Conservation (phyloP, 2,329 filamentous ascomycete genomes). For the Penicillium crustosum region DNA sequence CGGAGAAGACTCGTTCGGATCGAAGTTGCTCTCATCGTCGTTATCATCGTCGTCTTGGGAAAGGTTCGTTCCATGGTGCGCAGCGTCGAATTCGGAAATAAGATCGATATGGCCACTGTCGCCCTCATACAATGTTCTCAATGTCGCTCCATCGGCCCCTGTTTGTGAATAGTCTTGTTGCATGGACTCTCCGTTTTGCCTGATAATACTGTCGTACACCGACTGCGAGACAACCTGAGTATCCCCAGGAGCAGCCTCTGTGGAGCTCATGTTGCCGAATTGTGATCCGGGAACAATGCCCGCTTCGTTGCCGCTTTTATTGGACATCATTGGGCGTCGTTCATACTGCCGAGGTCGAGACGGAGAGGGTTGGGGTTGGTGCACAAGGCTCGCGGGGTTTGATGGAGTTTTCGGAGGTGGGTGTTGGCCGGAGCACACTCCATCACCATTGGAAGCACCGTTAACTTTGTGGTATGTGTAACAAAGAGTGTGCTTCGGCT, state of each 20-base stretch:
- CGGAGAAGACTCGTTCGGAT: slow-evolving; percentile 39
- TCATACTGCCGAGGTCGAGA: slow-evolving; percentile 23
- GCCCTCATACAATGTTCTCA: slow-evolving; percentile 42
- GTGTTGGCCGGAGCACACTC: slow-evolving; percentile 8
- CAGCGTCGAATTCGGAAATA: slow-evolving; percentile 39
- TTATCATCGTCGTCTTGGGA: slow-evolving; percentile 54
- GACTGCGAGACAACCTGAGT: slow-evolving; percentile 49
- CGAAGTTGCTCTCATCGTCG: slow-evolving; percentile 37
- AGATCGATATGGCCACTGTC: slow-evolving; percentile 48
- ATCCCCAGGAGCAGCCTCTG: slow-evolving; percentile 39
- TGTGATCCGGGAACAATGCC: slow-evolving; percentile 23
- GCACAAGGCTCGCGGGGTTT: slow-evolving; percentile 9
- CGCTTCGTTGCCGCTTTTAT: slow-evolving; percentile 11
- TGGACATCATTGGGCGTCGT: slow-evolving; percentile 14
- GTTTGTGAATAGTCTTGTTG: slow-evolving; percentile 24
- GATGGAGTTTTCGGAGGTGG: slow-evolving; percentile 13
- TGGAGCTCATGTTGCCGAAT: slow-evolving; percentile 35
- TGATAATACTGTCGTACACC: slow-evolving; percentile 43
- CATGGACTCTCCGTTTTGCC: slow-evolving; percentile 35
- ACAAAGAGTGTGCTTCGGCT: neutral
- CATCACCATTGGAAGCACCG: neutral
- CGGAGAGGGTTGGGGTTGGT: slow-evolving; percentile 4
- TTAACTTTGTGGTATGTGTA: slow-evolving; percentile 2
- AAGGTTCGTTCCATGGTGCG: slow-evolving; percentile 22
- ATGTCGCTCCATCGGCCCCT: slow-evolving; percentile 35